Evolutionary conservation across 208 protist genomes (phyloP).

Genomic region (Crithidia acanthocephali): DNA sequence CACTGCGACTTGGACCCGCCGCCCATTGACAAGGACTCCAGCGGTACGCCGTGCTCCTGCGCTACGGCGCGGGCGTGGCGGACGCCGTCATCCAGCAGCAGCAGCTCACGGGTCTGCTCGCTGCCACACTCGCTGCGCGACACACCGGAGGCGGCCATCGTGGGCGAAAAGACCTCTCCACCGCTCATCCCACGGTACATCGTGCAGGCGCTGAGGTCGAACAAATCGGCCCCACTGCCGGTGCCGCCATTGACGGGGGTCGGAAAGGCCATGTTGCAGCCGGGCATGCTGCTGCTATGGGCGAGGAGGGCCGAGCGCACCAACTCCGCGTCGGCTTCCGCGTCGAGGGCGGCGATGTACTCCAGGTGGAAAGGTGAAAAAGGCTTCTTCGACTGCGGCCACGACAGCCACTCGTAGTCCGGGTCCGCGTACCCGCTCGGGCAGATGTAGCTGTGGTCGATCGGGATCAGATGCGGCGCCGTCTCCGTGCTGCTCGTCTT

Average conservation of each 20-base stretch:
- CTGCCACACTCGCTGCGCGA: conserved; percentile 9
- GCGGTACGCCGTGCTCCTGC: conserved; percentile 11
- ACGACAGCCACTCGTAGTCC: conserved; percentile 86
- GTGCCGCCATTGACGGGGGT: not conserved
- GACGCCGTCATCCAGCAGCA: conserved; percentile 12
- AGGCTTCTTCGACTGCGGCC: conserved; percentile 72
- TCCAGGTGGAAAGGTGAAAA: conserved; percentile 48
- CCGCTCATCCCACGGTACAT: not conserved
- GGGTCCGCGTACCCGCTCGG: conserved; percentile 75
- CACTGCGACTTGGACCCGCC: not conserved
- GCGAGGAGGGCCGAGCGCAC: conserved; percentile 44
- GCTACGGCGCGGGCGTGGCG: conserved; percentile 4
- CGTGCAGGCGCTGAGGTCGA: not conserved
- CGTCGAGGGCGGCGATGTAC: conserved; percentile 64
- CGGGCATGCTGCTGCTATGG: not conserved
- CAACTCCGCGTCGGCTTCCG: conserved; percentile 58
- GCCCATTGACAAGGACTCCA: not conserved
- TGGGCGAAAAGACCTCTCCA: not conserved
- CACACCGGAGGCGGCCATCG: not conserved
- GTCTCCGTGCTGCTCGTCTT: not conserved
- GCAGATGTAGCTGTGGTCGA: conserved; percentile 89
- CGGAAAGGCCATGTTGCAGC: not conserved
- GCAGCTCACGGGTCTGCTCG: not conserved
- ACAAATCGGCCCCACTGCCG: not conserved
- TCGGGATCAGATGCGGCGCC: conserved; percentile 65